A percentile compares a stretch with the other conserved stretches of the same genome.
These are phyloP conservation scores for Cyberlindnera xishuangbannaensis DNA, from an alignment of 805 yeast species.

Conservation along the genomic window DNA sequence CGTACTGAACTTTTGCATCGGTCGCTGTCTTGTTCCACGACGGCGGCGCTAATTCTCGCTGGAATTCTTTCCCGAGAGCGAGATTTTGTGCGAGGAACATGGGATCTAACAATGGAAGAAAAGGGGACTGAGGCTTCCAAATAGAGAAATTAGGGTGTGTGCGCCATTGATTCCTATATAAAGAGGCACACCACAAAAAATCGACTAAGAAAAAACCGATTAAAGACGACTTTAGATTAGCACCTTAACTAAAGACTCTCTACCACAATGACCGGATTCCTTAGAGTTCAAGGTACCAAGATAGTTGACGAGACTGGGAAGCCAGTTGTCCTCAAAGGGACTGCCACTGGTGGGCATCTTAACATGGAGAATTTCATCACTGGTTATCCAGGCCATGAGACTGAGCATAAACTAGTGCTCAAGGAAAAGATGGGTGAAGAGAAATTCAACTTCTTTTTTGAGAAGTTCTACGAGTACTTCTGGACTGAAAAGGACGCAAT, in stretches of 20 bases:
- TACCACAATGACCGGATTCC: constrained; percentile 23
- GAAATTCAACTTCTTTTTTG: constrained; percentile 43
- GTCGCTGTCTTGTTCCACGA: too few species aligned
- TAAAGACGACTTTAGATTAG: not conserved
- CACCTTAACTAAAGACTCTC: not conserved
- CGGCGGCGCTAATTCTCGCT: too few species aligned
- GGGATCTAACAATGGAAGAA: not conserved
- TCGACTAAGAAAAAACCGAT: too few species aligned
- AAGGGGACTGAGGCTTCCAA: not conserved
- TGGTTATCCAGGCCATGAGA: constrained; percentile 49
- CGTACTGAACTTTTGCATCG: too few species aligned
- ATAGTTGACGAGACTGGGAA: constrained; percentile 38
- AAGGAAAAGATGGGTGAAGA: constrained; percentile 38
- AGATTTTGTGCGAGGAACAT: not conserved
- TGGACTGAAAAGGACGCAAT: constrained; percentile 47
- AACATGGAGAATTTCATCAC: constrained; percentile 55
- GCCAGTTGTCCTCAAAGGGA: constrained; percentile 39
- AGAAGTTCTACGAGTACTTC: constrained; percentile 46
- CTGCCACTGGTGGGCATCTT: constrained; percentile 45
- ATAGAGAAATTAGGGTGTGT: not conserved
- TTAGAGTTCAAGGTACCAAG: constrained; percentile 40
- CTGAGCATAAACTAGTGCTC: constrained; percentile 41
- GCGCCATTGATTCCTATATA: not conserved
- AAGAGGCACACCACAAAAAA: too few species aligned
- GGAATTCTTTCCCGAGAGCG: not conserved